These are phyloP conservation scores for Aspergillus sp. DNA, from an alignment of 2,329 filamentous ascomycete genomes.

Conservation along the genomic window DNA sequence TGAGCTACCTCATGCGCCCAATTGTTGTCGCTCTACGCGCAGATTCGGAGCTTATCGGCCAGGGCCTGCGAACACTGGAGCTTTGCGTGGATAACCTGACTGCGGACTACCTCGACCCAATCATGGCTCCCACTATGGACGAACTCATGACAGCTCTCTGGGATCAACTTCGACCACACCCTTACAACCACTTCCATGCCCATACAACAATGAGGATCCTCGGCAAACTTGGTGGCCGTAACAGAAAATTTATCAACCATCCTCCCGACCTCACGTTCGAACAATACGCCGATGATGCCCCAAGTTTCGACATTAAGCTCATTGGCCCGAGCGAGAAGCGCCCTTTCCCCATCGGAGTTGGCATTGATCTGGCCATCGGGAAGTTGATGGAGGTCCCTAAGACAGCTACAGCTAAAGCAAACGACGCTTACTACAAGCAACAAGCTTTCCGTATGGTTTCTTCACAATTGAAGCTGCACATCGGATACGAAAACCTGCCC, in stretches of 20 bases:
- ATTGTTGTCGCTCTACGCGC: constrained; percentile 92
- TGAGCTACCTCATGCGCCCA: constrained; percentile 95
- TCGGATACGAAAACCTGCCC: constrained; percentile 81
- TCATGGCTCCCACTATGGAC: constrained; percentile 98
- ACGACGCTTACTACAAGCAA: constrained; percentile 86
- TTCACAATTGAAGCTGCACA: constrained; percentile 83
- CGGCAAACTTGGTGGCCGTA: constrained; percentile 91
- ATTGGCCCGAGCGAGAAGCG: constrained; percentile 86
- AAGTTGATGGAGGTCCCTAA: constrained; percentile 82
- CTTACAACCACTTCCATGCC: constrained; percentile 95
- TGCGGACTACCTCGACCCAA: constrained; percentile 94
- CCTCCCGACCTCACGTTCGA: constrained; percentile 81
- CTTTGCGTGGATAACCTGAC: constrained; percentile 98
- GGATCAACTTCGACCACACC: constrained; percentile 88
- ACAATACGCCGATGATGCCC: constrained; percentile 79
- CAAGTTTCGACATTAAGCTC: constrained; percentile 84
- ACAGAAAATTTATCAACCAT: constrained; percentile 90
- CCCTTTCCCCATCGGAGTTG: constrained; percentile 81
- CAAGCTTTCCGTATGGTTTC: constrained; percentile 87
- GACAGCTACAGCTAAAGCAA: constrained; percentile 52
- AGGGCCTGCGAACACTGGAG: constrained; percentile 88
- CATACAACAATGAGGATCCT: constrained; percentile 98
- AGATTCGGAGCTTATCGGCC: constrained; percentile 88
- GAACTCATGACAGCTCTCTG: constrained; percentile 97
- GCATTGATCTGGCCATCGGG: constrained; percentile 82